Base-by-base conservation (phyloP, 2,329 filamentous ascomycete species). In the Fusarium solani-melongenae region DNA sequence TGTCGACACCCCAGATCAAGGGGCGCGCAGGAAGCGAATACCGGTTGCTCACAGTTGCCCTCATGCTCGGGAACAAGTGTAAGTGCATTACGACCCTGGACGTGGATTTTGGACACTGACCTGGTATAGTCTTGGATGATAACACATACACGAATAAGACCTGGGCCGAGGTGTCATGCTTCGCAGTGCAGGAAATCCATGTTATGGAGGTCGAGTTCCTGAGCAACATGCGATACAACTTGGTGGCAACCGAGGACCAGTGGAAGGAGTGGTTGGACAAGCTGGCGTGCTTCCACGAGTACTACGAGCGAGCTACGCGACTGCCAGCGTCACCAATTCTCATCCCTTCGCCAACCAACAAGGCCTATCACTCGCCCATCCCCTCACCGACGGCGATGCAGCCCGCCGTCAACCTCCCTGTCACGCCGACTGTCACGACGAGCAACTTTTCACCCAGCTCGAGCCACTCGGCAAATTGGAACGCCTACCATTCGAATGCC, bases 151-250 rank as follows among this genome's bases (percentile, higher is more conserved):
- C 96, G 39, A 99, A 99, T 86, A 98, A 98, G 86, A 99, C 96
- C 0, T 99, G 96, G 96, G 96, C 96, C 3, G 96, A 99, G 78
- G 96, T 99, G 12, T 98, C 96, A 1, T 93, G 94, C 51, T 98
- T 99, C 70, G 92, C 94, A 2, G 96, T 98, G 14, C 91, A 93
- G 69, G 96, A 99, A 83, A 98, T 99, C 60, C 96, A 99, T 81
- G 93, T 98, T 51, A 99, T 99, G 96, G 96, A 99, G 82, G 96
- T 99, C n/a, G 96, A 99, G 82, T 99, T 99, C 78, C 86, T 99
- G 72, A 98, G 96, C 86, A 98, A 98, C 83, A 97, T 99, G 92
- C 91, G 96, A 79, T 99, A 98, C 83, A 95, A 94, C 77, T 86
- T 99, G 9, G 92, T 96, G 80, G 94, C 94, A 5, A 97, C 95